Evolutionary conservation across 23 red algal genomes (phyloP), one percentile per base, ranked within the genome.

Genomic region (Chondrus crispus): DNA sequence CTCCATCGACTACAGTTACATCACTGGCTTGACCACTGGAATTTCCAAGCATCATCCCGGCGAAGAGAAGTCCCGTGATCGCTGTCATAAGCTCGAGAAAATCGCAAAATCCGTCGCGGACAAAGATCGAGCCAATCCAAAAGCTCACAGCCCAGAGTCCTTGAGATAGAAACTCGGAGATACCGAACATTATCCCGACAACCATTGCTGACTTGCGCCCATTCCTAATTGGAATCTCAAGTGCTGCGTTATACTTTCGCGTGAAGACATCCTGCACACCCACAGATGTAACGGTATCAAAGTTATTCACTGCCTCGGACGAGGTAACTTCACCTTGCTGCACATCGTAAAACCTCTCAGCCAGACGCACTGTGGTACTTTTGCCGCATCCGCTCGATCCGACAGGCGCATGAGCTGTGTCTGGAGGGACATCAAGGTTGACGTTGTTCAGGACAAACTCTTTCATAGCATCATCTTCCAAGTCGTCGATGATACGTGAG

Each of bases 321-420:
- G 91, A 89, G 2, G 63, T 85, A 43, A 95, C 18, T 14, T 53
- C 38, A 26, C 95, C 97, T 19, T 86, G 68, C 19, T 76, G 36
- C 7, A 68, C 68, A 78, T 96, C 94, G 73, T 99, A 99, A 45
- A 99, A 95, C 20, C 97, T 81, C 66, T 95, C 94, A n/a, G 96
- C 55, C 6, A 99, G 94, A 2, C 85, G 88, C 29, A 99, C 94
- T 26, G 91, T 85, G 6, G 97, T 96, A 19, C 79, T 89, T 54
- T 99, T 99, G 28, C 97, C 97, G 69, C 93, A 94, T 37, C 97
- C 97, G 71, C 89, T 94, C 24, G 79, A 57, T 12, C 97, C 97
- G 5, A 99, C 97, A 33, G 96, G 81, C 18, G 97, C 97, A 40
- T 96, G 84, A 14, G 97, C 94, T 38, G 88, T 94, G 13, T 94